Evolutionary conservation across 176 grass and related monocot genomes (phyloP), one percentile per base, ranked within the genome.

Genomic region (Oryza brachyantha): DNA sequence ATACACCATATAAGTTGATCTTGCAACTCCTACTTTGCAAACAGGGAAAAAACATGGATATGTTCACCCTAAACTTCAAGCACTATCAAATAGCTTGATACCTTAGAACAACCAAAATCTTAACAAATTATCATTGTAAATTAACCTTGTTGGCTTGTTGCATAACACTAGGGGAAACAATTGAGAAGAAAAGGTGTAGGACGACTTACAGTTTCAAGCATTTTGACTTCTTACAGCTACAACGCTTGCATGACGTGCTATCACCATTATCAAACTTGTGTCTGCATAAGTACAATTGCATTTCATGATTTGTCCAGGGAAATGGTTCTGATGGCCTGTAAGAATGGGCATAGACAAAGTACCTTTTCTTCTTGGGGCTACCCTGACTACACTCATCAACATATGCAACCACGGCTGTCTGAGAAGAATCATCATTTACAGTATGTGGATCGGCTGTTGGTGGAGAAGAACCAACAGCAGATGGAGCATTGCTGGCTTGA

Each of bases 151-250:
- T 46, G 41, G 43, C 24, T 29, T 71, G 41, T 72, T 43, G 75
- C 74, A 72, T 39, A 46, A 16, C 25, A 64, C 7, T 64, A 64
- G 40, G 61, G 61, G 38, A 27, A 52, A 72, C 35, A 22, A n/a
- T n/a, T 50, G 61, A 45, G 8, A 29, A 31, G n/a, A 80, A 13
- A 31, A 26, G 5, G 34, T 58, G 13, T 25, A 81, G 69, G 61
- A 66, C 50, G 74, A 45, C 84, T 79, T 86, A 99, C 96, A 99
- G 81, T 89, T 99, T 99, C 83, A 99, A 83, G 84, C 96, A 99
- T 83, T 99, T 99, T 61, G 96, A 99, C 67, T 99, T 99, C 90
- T 99, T 99, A 74, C 96, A 99, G 78, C 90, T 99, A 83, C 96
- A 99, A 50, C 86, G 88, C 84, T 91, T 95, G 92, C 96, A 99